These are phyloP conservation scores for Patellaria atrata DNA, from an alignment of 495 filamentous ascomycete species.

Conservation along the genomic window DNA sequence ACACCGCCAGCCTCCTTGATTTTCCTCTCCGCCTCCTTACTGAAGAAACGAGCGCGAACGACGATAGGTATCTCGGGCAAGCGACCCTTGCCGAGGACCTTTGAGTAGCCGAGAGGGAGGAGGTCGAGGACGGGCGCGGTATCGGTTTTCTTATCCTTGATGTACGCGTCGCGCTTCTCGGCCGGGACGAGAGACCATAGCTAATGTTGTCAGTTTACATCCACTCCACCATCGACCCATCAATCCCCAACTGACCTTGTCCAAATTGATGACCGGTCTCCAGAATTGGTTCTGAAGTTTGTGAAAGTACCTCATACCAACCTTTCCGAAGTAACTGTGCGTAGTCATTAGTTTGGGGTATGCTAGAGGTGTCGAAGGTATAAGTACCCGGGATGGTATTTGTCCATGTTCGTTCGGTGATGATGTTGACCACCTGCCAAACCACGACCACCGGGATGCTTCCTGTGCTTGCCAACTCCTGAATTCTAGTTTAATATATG, in stretches of 20 bases:
- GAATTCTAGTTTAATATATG: too few species aligned
- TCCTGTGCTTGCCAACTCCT: slow-evolving; percentile 19
- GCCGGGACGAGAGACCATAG: slow-evolving; percentile 70
- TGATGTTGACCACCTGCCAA: slow-evolving; percentile 95
- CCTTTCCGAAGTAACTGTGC: slow-evolving; percentile 98
- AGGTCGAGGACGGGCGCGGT: slow-evolving; percentile 87
- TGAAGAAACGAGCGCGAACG: slow-evolving; percentile 78
- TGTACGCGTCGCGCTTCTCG: slow-evolving; percentile 73
- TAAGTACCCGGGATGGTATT: slow-evolving; percentile 87
- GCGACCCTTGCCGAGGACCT: slow-evolving; percentile 86
- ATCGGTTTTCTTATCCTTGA: slow-evolving; percentile 56
- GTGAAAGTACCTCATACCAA: slow-evolving; percentile 95
- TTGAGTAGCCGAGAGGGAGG: slow-evolving; percentile 79
- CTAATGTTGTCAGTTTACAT: slow-evolving; percentile 27
- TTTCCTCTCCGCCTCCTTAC: slow-evolving; percentile 80
- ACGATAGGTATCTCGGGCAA: slow-evolving; percentile 74
- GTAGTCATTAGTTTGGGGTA: too few species aligned
- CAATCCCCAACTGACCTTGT: slow-evolving; percentile 45
- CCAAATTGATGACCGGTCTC: slow-evolving; percentile 83
- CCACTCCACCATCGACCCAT: slow-evolving; percentile 1
- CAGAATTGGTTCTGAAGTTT: slow-evolving; percentile 81
- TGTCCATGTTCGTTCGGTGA: slow-evolving; percentile 61
- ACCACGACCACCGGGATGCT: slow-evolving; percentile 63
- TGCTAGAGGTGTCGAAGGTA: too few species aligned
- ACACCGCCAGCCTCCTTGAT: slow-evolving; percentile 89